Conservation (phyloP, 305 asterid genomes). For the Ruellia speciosa region DNA sequence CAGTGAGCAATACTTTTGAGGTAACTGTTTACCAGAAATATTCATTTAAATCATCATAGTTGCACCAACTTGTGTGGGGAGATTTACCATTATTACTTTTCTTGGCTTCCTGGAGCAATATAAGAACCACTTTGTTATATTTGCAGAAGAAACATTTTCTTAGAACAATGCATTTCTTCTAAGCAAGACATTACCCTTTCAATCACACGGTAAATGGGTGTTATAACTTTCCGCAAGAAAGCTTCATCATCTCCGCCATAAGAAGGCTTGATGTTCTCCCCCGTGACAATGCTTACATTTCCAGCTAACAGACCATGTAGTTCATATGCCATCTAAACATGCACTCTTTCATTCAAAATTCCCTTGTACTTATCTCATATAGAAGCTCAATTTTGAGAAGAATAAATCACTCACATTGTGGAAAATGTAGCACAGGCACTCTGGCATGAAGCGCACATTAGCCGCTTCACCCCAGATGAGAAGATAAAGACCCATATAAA, state of each 20-base stretch:
- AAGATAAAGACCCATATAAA: constrained; percentile 95
- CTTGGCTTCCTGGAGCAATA: constrained; percentile 62
- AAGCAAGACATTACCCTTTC: constrained; percentile 53
- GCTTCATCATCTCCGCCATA: constrained; percentile 96
- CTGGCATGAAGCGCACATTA: constrained; percentile 94
- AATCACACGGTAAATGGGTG: constrained; percentile 87
- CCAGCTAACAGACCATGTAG: constrained; percentile 98
- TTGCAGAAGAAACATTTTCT: constrained; percentile 18
- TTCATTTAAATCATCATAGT: constrained; percentile 93
- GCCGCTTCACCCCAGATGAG: constrained; percentile 99
- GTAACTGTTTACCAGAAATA: constrained; percentile 68
- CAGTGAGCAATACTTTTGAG: constrained; percentile 19
- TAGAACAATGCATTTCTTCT: constrained; percentile 15
- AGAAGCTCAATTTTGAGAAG: constrained; percentile 15
- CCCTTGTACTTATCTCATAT: constrained; percentile 13
- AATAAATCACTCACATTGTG: constrained; percentile 68
- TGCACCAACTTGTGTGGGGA: constrained; percentile 94
- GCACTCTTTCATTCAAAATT: constrained; percentile 14
- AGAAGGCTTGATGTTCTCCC: constrained; percentile 97
- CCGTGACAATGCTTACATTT: constrained; percentile 95
- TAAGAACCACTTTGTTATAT: constrained; percentile 25
- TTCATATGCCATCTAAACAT: constrained; percentile 91
- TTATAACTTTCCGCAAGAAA: constrained; percentile 77
- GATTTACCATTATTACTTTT: constrained; percentile 80
- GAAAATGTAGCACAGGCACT: constrained; percentile 96